Evolutionary conservation across 176 grass and related monocot genomes (phyloP).

Genomic region (Hyparrhenia diplandra): DNA sequence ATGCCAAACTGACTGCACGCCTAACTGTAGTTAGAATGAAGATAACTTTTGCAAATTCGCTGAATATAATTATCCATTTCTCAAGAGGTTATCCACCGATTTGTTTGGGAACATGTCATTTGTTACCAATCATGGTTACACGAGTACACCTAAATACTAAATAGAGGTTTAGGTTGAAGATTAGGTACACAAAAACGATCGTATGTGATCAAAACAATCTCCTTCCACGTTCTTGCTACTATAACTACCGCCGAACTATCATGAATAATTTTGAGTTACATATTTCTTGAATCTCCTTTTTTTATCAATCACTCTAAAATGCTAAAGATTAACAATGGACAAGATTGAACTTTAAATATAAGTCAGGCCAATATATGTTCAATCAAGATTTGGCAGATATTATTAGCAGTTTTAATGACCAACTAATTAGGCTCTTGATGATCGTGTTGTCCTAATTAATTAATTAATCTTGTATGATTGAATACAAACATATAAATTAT

Average conservation of each 20-base stretch:
- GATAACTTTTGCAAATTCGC: neutral
- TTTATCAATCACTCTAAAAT: neutral
- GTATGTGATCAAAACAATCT: neutral
- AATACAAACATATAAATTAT: neutral
- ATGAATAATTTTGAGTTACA: neutral
- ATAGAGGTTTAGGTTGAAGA: constrained; percentile 3
- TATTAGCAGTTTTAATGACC: neutral
- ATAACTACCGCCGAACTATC: constrained; percentile 1
- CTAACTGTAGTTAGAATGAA: neutral
- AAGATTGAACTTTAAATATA: too few species aligned
- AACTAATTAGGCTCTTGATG: neutral
- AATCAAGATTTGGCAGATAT: too few species aligned
- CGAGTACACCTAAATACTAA: neutral
- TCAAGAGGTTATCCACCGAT: neutral
- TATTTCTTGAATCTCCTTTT: neutral
- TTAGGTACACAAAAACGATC: constrained; percentile 16
- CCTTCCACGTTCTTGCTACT: constrained; percentile 16
- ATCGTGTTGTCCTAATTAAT: neutral
- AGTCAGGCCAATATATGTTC: too few species aligned
- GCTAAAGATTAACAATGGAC: too few species aligned
- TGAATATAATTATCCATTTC: neutral
- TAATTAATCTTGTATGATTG: neutral
- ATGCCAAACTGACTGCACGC: neutral
- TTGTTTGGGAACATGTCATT: neutral
- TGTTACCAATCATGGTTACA: constrained; percentile 15